phyloP scores from a whole-genome alignment of 2,329 filamentous ascomycete genomes.

The Sporothrix pseudoabietina region DNA sequence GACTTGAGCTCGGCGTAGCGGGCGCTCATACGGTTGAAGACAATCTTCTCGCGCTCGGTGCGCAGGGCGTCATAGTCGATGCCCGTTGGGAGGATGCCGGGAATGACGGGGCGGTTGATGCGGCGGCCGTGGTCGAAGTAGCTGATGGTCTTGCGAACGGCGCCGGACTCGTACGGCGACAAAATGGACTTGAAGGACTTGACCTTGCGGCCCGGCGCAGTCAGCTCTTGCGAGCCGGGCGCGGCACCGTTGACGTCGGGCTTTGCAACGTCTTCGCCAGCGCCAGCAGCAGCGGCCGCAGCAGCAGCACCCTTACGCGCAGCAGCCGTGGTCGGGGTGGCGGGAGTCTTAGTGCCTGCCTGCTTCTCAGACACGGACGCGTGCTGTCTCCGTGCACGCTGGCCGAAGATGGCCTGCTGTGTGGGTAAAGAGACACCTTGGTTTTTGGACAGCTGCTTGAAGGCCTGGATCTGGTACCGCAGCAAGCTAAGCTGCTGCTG shows the following conservation, averaged over 20 bases:
- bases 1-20: conserved; percentile 82
- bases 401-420: conserved; percentile 80
- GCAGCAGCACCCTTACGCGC: conserved; percentile 38
- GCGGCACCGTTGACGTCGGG: conserved; percentile 40
- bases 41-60: conserved; percentile 81
- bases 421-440: conserved; percentile 75
- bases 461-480: conserved; percentile 84
- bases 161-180: conserved; percentile 65
- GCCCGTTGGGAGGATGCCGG: conserved; percentile 84
- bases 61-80: conserved; percentile 84
- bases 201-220: conserved; percentile 44
- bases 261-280: conserved; percentile 48
- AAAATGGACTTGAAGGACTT: conserved; percentile 72
- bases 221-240: conserved; percentile 40
- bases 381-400: conserved; percentile 64
- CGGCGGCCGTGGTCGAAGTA: conserved; percentile 79
- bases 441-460: conserved; percentile 88
- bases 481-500: conserved; percentile 77
- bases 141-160: conserved; percentile 64
- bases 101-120: conserved; percentile 76
- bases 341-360: conserved; percentile 40
- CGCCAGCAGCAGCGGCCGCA: conserved; percentile 40
- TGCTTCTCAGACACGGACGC: conserved; percentile 53
- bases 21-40: conserved; percentile 87
- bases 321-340: neutral